phyloP scores from a whole-genome alignment of 2,329 filamentous ascomycete genomes.

The Cryphonectria japonica region DNA sequence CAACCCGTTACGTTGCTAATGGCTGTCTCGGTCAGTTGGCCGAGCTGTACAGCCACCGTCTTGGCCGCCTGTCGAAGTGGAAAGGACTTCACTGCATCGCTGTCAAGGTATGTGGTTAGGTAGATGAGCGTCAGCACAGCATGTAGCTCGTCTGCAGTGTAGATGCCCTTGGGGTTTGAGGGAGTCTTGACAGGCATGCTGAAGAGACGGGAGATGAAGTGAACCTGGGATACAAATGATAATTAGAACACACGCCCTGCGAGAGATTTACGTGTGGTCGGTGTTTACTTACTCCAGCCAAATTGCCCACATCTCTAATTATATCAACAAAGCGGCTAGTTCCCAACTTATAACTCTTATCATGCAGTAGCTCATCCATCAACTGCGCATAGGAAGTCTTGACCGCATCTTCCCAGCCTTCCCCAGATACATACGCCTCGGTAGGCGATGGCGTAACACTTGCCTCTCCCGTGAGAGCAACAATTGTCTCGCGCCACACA shows the following conservation, averaged over 20 bases:
- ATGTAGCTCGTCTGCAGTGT: slow-evolving; percentile 60
- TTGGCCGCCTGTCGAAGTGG: slow-evolving; percentile 62
- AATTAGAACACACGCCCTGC: neutral
- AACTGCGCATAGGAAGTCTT: slow-evolving; percentile 69
- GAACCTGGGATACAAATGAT: slow-evolving; percentile 49
- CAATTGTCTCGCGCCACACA: slow-evolving; percentile 66
- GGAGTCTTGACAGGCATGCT: slow-evolving; percentile 68
- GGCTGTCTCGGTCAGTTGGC: slow-evolving; percentile 63
- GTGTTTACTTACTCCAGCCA: slow-evolving; percentile 42
- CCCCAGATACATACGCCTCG: slow-evolving; percentile 38
- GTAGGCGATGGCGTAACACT: neutral
- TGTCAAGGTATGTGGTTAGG: slow-evolving; percentile 66
- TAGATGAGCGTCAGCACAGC: slow-evolving; percentile 69
- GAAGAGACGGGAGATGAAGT: slow-evolving; percentile 66
- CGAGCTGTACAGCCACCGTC: slow-evolving; percentile 62
- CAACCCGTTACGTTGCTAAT: slow-evolving; percentile 60
- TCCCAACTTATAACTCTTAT: slow-evolving; percentile 66
- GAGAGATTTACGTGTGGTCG: neutral
- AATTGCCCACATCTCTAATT: slow-evolving; percentile 70
- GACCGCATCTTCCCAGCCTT: slow-evolving; percentile 64
- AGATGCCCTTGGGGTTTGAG: slow-evolving; percentile 62
- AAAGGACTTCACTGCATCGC: slow-evolving; percentile 70
- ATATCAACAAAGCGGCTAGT: slow-evolving; percentile 71
- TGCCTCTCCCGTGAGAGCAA: slow-evolving; percentile 60
- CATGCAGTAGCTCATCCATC: slow-evolving; percentile 62